phyloP scores from a whole-genome alignment of 306 rosid species.

The Ziziphus jujuba region DNA sequence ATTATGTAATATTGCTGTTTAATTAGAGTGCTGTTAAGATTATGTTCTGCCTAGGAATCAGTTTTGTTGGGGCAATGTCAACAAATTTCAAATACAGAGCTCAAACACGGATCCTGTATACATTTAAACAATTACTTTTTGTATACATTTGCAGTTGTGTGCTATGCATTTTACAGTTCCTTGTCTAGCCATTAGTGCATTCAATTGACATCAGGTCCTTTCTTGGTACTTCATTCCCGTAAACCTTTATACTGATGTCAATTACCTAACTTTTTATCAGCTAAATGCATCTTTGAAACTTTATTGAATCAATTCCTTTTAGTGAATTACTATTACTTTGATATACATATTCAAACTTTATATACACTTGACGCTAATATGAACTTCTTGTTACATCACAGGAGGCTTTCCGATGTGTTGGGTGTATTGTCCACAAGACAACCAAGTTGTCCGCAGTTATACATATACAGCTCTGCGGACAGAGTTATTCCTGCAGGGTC shows the following conservation, averaged over 20 bases:
- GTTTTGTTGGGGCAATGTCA: constrained; percentile 13
- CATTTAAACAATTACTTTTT: background rate
- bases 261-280: too few species aligned
- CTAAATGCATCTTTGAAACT: too few species aligned
- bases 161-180: background rate
- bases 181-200: background rate
- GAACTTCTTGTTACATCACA: constrained; percentile 35
- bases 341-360: background rate
- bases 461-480: constrained; percentile 91
- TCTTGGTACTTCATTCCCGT: too few species aligned
- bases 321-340: background rate
- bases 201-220: background rate
- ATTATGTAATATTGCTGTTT: background rate
- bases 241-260: too few species aligned
- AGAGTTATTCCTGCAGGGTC: constrained; percentile 82
- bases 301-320: too few species aligned
- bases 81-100: constrained; percentile 1
- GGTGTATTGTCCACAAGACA: constrained; percentile 64
- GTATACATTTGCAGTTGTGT: too few species aligned
- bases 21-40: background rate
- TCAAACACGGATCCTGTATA: background rate
- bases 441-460: constrained; percentile 90
- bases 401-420: constrained; percentile 93
- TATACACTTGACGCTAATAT: background rate
- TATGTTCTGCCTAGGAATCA: too few species aligned